A percentile compares a stretch with the other conserved stretches of the same genome.
Evolutionary conservation across 768 basidiomycete genomes (phyloP).

Genomic region (Phaeotremella skinneri): DNA sequence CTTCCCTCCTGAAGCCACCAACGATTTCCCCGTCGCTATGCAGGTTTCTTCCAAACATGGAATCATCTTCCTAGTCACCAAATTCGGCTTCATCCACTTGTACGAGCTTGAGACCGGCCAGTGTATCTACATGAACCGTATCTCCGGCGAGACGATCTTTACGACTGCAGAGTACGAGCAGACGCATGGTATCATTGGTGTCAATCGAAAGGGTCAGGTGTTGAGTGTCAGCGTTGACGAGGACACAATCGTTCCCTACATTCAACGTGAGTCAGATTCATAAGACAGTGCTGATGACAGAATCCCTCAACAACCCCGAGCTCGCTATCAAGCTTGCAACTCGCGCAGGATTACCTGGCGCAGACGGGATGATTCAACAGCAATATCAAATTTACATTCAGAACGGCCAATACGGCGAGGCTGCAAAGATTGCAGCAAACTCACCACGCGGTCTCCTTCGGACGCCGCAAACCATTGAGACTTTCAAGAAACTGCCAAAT

Average conservation of each 20-base stretch:
- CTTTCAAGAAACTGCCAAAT: slow-evolving; percentile 93
- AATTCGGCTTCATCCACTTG: slow-evolving; percentile 98
- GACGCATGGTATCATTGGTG: slow-evolving; percentile 92
- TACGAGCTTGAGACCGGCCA: slow-evolving; percentile 97
- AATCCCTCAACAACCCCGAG: slow-evolving; percentile 90
- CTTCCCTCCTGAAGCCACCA: slow-evolving; percentile 96
- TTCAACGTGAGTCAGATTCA: slow-evolving; percentile 59
- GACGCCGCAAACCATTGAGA: slow-evolving; percentile 90
- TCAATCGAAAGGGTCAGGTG: slow-evolving; percentile 99
- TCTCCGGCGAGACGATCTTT: slow-evolving; percentile 98
- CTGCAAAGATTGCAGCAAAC: slow-evolving; percentile 96
- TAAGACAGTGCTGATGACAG: slow-evolving; percentile 24
- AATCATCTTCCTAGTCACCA: slow-evolving; percentile 94
- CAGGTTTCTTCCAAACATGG: slow-evolving; percentile 97
- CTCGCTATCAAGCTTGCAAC: slow-evolving; percentile 97
- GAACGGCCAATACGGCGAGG: slow-evolving; percentile 82
- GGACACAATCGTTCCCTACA: slow-evolving; percentile 91
- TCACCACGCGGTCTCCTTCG: slow-evolving; percentile 94
- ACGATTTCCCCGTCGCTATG: slow-evolving; percentile 99
- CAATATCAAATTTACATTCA: slow-evolving; percentile 91
- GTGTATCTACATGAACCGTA: slow-evolving; percentile 99
- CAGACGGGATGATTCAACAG: slow-evolving; percentile 91
- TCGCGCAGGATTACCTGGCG: slow-evolving; percentile 91
- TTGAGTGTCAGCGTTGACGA: slow-evolving; percentile 96
- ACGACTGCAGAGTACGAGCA: slow-evolving; percentile 95